Conservation (phyloP, 352 stramenopile species). For the Detonula confervacea region DNA sequence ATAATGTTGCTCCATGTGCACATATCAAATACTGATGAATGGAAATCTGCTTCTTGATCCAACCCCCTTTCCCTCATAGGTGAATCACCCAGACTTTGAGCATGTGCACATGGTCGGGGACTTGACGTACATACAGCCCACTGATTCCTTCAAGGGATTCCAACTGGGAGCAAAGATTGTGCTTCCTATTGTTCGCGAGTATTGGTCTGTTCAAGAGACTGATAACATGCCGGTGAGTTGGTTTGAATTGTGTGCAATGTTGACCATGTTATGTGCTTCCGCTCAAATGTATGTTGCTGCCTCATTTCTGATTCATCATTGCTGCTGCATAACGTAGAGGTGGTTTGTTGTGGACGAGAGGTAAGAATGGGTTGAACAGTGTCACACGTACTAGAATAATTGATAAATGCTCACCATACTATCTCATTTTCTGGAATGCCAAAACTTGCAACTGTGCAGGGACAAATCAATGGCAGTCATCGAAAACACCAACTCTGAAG, state of each 20-base stretch:
- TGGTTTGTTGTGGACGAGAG: slow-evolving; percentile 16
- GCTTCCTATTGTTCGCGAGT: slow-evolving; percentile 19
- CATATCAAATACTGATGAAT: neutral
- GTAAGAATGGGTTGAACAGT: neutral
- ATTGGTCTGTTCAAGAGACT: slow-evolving; percentile 35
- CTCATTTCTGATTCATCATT: neutral
- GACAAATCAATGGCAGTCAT: slow-evolving; percentile 22
- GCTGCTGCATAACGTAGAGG: neutral
- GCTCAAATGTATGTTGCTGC: neutral
- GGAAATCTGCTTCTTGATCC: too few species aligned
- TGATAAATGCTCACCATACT: neutral
- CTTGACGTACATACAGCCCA: slow-evolving; percentile 30
- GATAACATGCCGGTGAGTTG: slow-evolving; percentile 32
- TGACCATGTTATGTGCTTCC: neutral
- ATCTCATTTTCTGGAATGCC: neutral
- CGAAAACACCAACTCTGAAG: slow-evolving; percentile 21
- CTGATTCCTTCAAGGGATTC: slow-evolving; percentile 17
- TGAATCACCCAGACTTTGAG: slow-evolving; percentile 27
- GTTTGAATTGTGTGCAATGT: neutral
- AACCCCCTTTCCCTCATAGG: neutral
- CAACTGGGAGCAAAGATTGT: neutral
- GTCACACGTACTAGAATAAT: too few species aligned
- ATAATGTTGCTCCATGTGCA: neutral
- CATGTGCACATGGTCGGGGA: slow-evolving; percentile 23
- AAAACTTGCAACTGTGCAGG: neutral